These are phyloP conservation scores for Sporothrix phasma DNA, from an alignment of 2,329 filamentous ascomycete species.

Conservation along the genomic window DNA sequence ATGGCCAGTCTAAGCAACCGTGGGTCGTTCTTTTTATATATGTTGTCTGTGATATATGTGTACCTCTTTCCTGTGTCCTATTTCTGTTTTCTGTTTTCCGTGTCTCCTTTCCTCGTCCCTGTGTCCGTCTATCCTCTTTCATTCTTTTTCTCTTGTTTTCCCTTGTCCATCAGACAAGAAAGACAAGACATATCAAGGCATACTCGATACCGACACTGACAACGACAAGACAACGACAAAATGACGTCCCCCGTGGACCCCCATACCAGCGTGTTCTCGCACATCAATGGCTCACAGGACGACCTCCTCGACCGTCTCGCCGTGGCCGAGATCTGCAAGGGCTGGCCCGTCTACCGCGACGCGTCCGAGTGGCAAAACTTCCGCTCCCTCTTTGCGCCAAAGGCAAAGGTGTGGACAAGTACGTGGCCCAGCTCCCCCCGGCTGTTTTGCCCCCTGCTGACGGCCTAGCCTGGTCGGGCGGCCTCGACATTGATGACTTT, in stretches of 20 bases:
- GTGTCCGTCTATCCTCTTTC: background rate
- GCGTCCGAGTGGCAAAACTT: slow-evolving; percentile 44
- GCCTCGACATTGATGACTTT: slow-evolving; percentile 35
- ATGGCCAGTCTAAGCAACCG: background rate
- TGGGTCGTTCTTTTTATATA: background rate
- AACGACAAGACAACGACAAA: too few species aligned
- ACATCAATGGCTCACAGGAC: slow-evolving; percentile 34
- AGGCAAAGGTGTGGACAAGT: slow-evolving; percentile 43
- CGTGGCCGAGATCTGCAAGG: slow-evolving; percentile 43
- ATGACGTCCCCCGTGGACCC: slow-evolving; percentile 21
- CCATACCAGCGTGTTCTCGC: slow-evolving; percentile 29
- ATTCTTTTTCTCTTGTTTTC: background rate
- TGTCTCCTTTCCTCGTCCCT: too few species aligned
- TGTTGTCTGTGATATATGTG: background rate
- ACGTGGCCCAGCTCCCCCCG: slow-evolving; percentile 17
- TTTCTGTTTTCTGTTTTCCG: too few species aligned
- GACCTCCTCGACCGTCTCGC: slow-evolving; percentile 36
- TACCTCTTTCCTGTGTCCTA: too few species aligned
- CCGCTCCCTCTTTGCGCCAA: slow-evolving; percentile 36
- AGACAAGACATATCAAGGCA: too few species aligned
- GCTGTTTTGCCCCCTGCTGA: background rate
- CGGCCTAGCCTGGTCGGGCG: slow-evolving; percentile 36
- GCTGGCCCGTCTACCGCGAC: slow-evolving; percentile 44
- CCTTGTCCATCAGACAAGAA: too few species aligned
- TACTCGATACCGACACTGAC: background rate